Percentiles rank a stretch among this genome's conserved stretches.
These are phyloP conservation scores for Neoascochyta sp. DNA, from an alignment of 2,329 filamentous ascomycete species.

Conservation along the genomic window DNA sequence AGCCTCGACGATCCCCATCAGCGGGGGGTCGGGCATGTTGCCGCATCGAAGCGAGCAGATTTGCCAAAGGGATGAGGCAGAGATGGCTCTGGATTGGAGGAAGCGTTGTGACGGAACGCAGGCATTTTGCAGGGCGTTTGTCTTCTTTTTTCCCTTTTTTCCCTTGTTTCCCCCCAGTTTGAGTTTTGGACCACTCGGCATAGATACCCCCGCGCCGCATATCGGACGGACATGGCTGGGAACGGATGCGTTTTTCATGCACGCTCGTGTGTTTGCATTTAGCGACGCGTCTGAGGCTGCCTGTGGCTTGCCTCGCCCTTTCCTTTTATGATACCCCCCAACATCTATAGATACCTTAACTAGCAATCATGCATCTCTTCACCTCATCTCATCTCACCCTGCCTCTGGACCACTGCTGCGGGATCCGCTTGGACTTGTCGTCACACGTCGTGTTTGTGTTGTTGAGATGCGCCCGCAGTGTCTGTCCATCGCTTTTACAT, in stretches of 20 bases:
- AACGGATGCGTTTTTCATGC: conserved; percentile 17
- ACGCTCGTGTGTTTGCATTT: conserved; percentile 20
- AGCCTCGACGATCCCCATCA: too few relatives aligned
- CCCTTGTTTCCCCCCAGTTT: too few relatives aligned
- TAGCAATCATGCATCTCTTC: conserved; percentile 5
- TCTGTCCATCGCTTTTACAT: too few relatives aligned
- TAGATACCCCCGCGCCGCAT: conserved; percentile 24
- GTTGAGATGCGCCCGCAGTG: too few relatives aligned
- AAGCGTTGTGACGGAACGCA: conserved; percentile 12
- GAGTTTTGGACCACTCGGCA: conserved; percentile 8
- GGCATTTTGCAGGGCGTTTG: conserved; percentile 16
- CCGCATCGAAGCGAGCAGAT: too few relatives aligned
- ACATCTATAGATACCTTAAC: conserved; percentile 19
- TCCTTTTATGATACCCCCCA: conserved; percentile 33
- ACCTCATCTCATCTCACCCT: neutral
- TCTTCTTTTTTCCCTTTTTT: conserved; percentile 6
- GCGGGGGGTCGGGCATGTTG: neutral
- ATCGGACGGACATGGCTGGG: conserved; percentile 15
- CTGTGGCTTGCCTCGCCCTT: conserved; percentile 28
- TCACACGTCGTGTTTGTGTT: too few relatives aligned
- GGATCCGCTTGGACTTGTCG: too few relatives aligned
- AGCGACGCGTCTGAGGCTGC: conserved; percentile 20
- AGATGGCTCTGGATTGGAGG: conserved; percentile 17
- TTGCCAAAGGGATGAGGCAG: too few relatives aligned
- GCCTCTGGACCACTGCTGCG: too few relatives aligned